Percentiles rank a stretch among this genome's conserved stretches.
Conservation (phyloP, 257 asterid species). For the Anisodus tanguticus region DNA sequence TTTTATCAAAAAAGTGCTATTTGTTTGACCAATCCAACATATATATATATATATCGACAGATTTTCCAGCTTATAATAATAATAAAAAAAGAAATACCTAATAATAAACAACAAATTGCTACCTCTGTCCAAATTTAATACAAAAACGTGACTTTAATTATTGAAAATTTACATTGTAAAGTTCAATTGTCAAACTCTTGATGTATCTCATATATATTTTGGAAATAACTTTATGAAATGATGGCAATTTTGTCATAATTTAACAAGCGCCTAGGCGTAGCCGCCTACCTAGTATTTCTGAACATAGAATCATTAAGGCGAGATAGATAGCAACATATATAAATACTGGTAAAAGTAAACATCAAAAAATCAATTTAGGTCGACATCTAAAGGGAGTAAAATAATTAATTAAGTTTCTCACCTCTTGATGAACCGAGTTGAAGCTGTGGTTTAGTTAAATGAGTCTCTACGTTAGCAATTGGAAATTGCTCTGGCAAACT, state of each 20-base stretch:
- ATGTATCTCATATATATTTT: neutral
- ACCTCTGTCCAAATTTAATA: neutral
- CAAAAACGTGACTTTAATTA: neutral
- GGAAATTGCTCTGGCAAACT: neutral
- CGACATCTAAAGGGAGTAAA: constrained; percentile 3
- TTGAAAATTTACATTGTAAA: neutral
- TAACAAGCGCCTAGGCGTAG: neutral
- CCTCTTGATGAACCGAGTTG: neutral
- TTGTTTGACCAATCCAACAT: neutral
- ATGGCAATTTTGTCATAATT: neutral
- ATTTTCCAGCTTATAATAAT: neutral
- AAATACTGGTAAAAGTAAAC: neutral
- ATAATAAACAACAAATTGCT: constrained; percentile 3
- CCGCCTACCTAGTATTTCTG: neutral
- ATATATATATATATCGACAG: no score
- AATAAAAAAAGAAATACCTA: neutral
- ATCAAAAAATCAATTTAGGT: neutral
- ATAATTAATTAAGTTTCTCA: neutral
- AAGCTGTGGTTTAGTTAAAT: neutral
- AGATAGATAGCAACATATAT: neutral
- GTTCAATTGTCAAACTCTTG: neutral
- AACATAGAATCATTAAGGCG: neutral
- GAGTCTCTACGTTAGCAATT: neutral
- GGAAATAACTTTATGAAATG: neutral
- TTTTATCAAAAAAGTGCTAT: no score